Percentiles rank a stretch among this genome's conserved stretches.
These are phyloP conservation scores for Taphrina pruni DNA, from an alignment of 1,139 yeast species.

Conservation along the genomic window DNA sequence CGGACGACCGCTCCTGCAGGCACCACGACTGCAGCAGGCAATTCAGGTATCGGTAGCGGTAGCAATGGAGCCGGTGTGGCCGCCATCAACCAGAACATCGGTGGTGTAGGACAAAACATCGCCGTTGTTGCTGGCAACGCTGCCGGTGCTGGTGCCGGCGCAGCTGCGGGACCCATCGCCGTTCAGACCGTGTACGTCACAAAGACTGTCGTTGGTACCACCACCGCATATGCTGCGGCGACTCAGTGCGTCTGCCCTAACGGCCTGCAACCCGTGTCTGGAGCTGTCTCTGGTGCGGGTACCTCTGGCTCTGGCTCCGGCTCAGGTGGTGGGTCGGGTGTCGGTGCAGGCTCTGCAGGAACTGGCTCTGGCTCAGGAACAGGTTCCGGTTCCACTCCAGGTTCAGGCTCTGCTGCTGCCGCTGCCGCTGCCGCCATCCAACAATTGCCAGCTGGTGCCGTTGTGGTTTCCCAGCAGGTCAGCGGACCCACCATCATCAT, in stretches of 20 bases:
- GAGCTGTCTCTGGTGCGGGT: background rate
- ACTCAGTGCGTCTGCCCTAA: conserved; percentile 6
- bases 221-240: conserved; percentile 4
- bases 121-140: background rate
- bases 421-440: background rate
- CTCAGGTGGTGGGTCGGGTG: background rate
- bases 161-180: background rate
- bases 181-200: conserved; percentile 13
- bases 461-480: background rate
- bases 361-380: background rate
- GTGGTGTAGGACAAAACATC: background rate
- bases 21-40: background rate
- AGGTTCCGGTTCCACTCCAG: background rate
- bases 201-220: conserved; percentile 7
- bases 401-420: background rate
- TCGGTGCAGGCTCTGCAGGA: background rate
- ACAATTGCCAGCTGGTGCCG: background rate
- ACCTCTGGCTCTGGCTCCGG: conserved; percentile 9
- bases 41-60: background rate
- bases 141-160: background rate
- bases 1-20: background rate
- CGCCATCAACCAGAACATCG: background rate
- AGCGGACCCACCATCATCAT: conserved; percentile 7
- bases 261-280: background rate
- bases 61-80: background rate